Evolutionary conservation across 495 filamentous ascomycete genomes (phyloP).

Genomic region (Penicillium daleae): DNA sequence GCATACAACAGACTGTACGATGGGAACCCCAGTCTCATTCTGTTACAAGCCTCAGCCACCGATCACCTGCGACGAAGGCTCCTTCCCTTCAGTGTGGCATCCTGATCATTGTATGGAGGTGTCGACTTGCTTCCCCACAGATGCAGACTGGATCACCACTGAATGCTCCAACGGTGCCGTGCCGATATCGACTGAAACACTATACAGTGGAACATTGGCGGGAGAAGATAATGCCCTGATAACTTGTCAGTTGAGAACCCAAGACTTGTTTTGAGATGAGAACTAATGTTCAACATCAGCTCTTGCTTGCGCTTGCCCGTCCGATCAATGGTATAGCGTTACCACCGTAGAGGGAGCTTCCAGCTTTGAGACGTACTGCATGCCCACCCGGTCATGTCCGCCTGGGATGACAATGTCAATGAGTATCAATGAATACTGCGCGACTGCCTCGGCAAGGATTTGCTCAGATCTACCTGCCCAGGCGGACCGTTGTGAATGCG

Average conservation of each 20-base stretch:
- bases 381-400: slow-evolving; percentile 29
- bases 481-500: slow-evolving; percentile 22
- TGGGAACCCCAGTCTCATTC: slow-evolving; percentile 30
- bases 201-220: slow-evolving; percentile 28
- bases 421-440: slow-evolving; percentile 21
- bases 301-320: slow-evolving; percentile 28
- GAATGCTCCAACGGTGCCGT: slow-evolving; percentile 32
- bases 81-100: slow-evolving; percentile 35
- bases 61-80: slow-evolving; percentile 26
- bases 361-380: slow-evolving; percentile 31
- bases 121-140: slow-evolving; percentile 31
- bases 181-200: slow-evolving; percentile 27
- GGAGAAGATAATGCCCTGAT: slow-evolving; percentile 25
- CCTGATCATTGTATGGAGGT: slow-evolving; percentile 33
- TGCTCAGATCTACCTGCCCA: slow-evolving; percentile 15
- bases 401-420: slow-evolving; percentile 27
- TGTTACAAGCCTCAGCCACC: slow-evolving; percentile 25
- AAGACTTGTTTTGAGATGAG: not conserved
- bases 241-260: slow-evolving; percentile 18
- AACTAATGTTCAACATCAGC: slow-evolving; percentile 12
- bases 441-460: slow-evolving; percentile 17
- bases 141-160: slow-evolving; percentile 33
- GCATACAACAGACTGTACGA: slow-evolving; percentile 35
- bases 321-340: slow-evolving; percentile 33
- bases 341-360: slow-evolving; percentile 11